These are phyloP conservation scores for Gillenia trifoliata DNA, from an alignment of 306 rosid genomes.

Conservation along the genomic window DNA sequence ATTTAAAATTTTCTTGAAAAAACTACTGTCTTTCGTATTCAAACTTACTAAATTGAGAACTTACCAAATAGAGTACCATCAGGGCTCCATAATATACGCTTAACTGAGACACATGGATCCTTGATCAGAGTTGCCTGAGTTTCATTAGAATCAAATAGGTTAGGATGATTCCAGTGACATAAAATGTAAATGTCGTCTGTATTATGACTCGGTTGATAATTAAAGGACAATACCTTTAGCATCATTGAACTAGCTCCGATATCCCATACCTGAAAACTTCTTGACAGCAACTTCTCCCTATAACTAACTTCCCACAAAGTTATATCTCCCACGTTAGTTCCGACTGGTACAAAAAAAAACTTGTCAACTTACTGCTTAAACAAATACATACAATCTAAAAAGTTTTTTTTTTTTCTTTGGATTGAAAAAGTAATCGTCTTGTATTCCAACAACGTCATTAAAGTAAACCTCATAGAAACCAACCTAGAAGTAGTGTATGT, in stretches of 20 bases:
- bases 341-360: constrained; percentile 44
- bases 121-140: constrained; percentile 74
- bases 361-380: not conserved
- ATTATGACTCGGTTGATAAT: not conserved
- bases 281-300: constrained; percentile 60
- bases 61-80: constrained; percentile 82
- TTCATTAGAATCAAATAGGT: constrained; percentile 12
- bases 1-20: not conserved
- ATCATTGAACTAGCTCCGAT: constrained; percentile 65
- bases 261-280: constrained; percentile 77
- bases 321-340: constrained; percentile 79
- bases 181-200: not conserved
- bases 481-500: constrained; percentile 86
- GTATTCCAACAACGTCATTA: not conserved
- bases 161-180: not conserved
- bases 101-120: constrained; percentile 80
- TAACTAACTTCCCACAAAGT: constrained; percentile 92
- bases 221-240: constrained; percentile 50
- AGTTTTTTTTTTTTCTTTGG: not conserved
- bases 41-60: constrained; percentile 58
- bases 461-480: constrained; percentile 5
- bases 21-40: not conserved
- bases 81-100: constrained; percentile 87
- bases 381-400: not conserved
- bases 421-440: not conserved